These are phyloP conservation scores for Solanum sitiens DNA, from an alignment of 257 asterid genomes.

Conservation along the genomic window DNA sequence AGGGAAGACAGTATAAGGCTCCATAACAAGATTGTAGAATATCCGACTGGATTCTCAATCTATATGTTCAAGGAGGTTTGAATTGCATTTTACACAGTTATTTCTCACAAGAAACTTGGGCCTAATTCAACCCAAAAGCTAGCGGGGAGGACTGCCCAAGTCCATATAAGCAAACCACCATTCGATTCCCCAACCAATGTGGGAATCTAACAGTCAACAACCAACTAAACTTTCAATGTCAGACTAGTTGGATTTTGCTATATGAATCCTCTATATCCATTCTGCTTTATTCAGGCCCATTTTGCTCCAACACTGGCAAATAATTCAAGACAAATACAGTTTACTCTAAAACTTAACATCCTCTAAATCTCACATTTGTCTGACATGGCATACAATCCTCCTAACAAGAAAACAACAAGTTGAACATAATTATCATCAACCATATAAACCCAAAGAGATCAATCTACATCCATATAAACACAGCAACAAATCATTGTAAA, in stretches of 20 bases:
- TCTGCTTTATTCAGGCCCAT: neutral
- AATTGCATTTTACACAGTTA: neutral
- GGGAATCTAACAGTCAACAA: neutral
- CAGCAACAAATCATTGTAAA: neutral
- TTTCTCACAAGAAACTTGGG: neutral
- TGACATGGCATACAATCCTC: neutral
- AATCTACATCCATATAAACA: neutral
- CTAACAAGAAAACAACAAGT: neutral
- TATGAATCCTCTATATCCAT: neutral
- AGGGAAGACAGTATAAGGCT: neutral
- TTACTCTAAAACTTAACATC: neutral
- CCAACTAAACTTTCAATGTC: neutral
- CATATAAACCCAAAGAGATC: neutral
- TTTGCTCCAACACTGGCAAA: neutral
- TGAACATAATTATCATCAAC: neutral
- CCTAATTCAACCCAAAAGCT: neutral
- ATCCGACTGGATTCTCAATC: neutral
- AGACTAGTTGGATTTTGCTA: neutral
- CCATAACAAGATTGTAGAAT: neutral
- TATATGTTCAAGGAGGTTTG: neutral
- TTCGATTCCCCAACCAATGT: neutral
- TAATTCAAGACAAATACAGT: neutral
- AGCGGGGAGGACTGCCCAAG: neutral
- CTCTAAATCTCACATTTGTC: neutral
- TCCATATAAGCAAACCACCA: neutral